Conservation (phyloP, 768 basidiomycete genomes). For the Lentinula raphanica region DNA sequence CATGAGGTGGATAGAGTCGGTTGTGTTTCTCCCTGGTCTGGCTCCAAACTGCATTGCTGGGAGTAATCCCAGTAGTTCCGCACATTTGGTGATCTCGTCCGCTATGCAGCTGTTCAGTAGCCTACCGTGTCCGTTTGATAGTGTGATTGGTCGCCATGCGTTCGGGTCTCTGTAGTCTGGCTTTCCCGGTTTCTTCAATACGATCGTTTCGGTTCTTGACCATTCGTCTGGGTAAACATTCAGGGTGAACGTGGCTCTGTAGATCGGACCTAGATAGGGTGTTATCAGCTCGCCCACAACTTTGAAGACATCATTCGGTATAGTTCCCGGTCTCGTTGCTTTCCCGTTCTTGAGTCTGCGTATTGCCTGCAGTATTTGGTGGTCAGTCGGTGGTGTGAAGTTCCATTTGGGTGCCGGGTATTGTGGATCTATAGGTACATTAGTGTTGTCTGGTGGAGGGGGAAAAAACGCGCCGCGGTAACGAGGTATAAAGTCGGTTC, state of each 20-base stretch:
- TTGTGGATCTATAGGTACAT: background rate
- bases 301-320: conserved; percentile 15
- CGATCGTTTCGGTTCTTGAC: conserved; percentile 18
- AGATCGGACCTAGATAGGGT: conserved; percentile 22
- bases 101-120: background rate
- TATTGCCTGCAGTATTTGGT: background rate
- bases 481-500: too few species aligned
- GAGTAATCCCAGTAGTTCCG: conserved; percentile 17
- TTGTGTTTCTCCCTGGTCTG: conserved; percentile 22
- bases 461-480: background rate
- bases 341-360: background rate
- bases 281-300: conserved; percentile 17
- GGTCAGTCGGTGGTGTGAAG: background rate
- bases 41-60: conserved; percentile 25
- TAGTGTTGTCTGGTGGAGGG: background rate
- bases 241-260: conserved; percentile 20
- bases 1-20: conserved; percentile 22
- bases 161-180: conserved; percentile 27
- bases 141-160: conserved; percentile 29
- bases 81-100: background rate
- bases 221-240: conserved; percentile 12
- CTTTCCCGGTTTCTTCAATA: conserved; percentile 16
- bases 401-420: background rate
- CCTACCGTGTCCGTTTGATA: conserved; percentile 12
- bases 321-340: background rate